Base-by-base conservation (phyloP, 106 monocot species). In the Cymbidium sinense region DNA sequence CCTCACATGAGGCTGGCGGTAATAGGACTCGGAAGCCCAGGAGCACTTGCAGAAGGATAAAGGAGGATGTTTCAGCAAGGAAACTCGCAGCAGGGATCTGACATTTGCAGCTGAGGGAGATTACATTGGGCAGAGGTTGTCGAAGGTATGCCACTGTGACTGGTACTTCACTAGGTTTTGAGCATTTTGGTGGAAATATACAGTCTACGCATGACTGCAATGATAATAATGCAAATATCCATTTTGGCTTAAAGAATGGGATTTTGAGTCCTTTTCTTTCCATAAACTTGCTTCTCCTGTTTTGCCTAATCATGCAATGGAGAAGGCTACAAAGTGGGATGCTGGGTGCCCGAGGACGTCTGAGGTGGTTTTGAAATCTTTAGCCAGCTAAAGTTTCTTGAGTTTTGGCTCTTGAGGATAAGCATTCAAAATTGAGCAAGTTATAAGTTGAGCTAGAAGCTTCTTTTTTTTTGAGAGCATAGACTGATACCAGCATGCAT, bases 321-420 rank as follows among this genome's bases (percentile, higher is more conserved):
- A 98, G 85, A 86, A 82, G 79, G 94, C 90, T 54, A 98, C 98
- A 13, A 98, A 98, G 78, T 98, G 98, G 98, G 92, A 98, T 76
- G 87, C 94, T 50, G 91, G 76, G 64, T 88, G 88, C 72, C 80
- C 83, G 7, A 87, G 83, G 27, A 75, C 77, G 34, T 55, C 81
- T 0, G 85, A 79, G 1, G 83, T 85, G 34, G 83, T 79, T 21
- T 65, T 43, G 39, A 77, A 62, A 87, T 81, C 37, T 87, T 79
- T 35, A 77, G 82, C 62, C 89, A 84, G n/a, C 41, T 85, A 44
- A 93, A 89, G 64, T 67, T 89, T 75, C 84, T 86, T 21, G 88
- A 88, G 34, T 84, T 86, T 39, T 99, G 39, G 85, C 89, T 33
- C 87, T 99, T 31, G 98, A 99, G 77, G 90, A 87, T 50, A 99